Conservation (phyloP, 148 eudicot species). For the Cornus florida region DNA sequence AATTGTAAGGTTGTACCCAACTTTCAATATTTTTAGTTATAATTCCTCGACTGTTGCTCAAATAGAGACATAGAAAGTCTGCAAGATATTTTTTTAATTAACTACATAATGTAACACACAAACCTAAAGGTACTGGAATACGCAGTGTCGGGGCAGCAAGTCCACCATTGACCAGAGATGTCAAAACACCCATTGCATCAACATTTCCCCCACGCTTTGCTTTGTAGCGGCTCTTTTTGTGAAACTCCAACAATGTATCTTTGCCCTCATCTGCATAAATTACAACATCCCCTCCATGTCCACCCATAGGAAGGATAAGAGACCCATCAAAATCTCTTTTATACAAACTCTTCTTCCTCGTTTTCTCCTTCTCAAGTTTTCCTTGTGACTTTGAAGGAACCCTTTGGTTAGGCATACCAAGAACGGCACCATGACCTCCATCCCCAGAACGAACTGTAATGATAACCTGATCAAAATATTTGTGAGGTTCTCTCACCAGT, state of each 20-base stretch:
- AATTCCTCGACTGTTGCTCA: neutral
- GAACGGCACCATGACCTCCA: constrained; percentile 92
- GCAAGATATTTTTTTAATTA: neutral
- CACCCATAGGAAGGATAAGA: constrained; percentile 84
- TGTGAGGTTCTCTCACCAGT: constrained; percentile 70
- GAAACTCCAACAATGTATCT: constrained; percentile 84
- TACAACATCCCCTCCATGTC: constrained; percentile 90
- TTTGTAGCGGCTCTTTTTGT: constrained; percentile 61
- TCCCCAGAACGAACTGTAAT: constrained; percentile 94
- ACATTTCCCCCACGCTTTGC: constrained; percentile 98
- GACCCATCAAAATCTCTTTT: constrained; percentile 97
- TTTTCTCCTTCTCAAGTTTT: constrained; percentile 49
- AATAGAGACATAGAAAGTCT: constrained; percentile 3
- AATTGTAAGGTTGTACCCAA: neutral
- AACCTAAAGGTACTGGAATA: constrained; percentile 92
- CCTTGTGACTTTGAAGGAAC: constrained; percentile 53
- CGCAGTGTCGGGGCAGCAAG: constrained; percentile 73
- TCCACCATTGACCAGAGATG: constrained; percentile 60
- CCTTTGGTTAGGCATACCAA: constrained; percentile 57
- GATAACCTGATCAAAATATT: constrained; percentile 86
- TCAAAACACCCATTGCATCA: constrained; percentile 77
- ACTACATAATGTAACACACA: constrained; percentile 22
- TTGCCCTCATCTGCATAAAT: constrained; percentile 85
- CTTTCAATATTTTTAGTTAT: neutral
- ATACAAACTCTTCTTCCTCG: constrained; percentile 46